phyloP scores from a whole-genome alignment of 805 yeast species.

The Candida ascalaphidarum region DNA sequence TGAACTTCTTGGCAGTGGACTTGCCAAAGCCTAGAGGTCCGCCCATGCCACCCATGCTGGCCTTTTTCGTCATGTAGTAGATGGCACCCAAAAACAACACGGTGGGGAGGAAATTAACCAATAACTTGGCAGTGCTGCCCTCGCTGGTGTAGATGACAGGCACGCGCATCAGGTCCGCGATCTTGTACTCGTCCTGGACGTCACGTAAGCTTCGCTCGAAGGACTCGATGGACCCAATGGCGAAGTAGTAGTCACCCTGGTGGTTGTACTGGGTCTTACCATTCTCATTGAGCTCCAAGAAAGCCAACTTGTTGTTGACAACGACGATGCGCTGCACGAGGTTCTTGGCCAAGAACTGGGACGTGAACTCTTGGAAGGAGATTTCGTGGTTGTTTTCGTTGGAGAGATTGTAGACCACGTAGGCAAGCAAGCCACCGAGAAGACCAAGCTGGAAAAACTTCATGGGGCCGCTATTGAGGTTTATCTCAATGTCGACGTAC shows the following conservation, averaged over 20 bases:
- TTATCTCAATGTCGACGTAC: conserved; percentile 14
- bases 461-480: conserved; percentile 13
- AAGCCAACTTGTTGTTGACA: conserved; percentile 68
- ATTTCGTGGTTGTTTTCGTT: conserved; percentile 38
- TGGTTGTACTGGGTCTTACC: conserved; percentile 41
- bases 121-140: conserved; percentile 53
- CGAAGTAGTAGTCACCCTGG: conserved; percentile 40
- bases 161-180: conserved; percentile 54
- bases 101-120: conserved; percentile 83
- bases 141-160: conserved; percentile 78
- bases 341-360: conserved; percentile 66
- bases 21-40: conserved; percentile 82
- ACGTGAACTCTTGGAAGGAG: conserved; percentile 88
- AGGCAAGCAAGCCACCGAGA: conserved; percentile 18
- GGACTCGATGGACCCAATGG: conserved; percentile 81
- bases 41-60: conserved; percentile 69
- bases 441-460: conserved; percentile 23
- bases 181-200: conserved; percentile 63
- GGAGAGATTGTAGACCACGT: conserved; percentile 11
- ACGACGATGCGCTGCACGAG: conserved; percentile 68
- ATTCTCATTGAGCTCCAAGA: conserved; percentile 56
- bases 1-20: conserved; percentile 84
- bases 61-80: conserved; percentile 68
- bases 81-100: conserved; percentile 81
- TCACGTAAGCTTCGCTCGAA: conserved; percentile 75